Conservation (phyloP, 257 asterid species). For the Vinca minor region DNA sequence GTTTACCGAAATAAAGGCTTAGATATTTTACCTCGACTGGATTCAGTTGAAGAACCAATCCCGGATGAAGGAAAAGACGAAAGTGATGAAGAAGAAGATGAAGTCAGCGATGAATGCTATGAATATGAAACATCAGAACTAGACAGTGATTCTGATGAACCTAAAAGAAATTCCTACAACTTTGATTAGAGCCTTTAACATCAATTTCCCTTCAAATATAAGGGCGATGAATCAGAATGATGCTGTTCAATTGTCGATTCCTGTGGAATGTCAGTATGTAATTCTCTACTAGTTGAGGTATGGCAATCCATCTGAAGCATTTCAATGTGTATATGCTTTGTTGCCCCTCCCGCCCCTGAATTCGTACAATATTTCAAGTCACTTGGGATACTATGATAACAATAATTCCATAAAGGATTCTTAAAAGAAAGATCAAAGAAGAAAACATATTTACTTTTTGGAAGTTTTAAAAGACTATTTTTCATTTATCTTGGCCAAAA, state of each 20-base stretch:
- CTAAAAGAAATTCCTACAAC: neutral
- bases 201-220: neutral
- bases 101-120: constrained; percentile 23
- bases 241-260: neutral
- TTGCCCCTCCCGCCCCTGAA: too few relatives aligned
- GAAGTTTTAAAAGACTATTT: too few relatives aligned
- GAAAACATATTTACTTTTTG: too few relatives aligned
- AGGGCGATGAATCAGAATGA: neutral
- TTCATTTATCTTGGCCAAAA: too few relatives aligned
- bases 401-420: too few relatives aligned
- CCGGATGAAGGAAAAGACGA: constrained; percentile 19
- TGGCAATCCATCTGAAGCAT: neutral
- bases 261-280: neutral
- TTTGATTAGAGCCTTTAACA: neutral
- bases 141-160: constrained; percentile 39
- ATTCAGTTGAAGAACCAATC: constrained; percentile 33
- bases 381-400: too few relatives aligned
- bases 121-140: constrained; percentile 42
- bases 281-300: neutral
- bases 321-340: neutral
- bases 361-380: too few relatives aligned
- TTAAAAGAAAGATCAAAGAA: too few relatives aligned
- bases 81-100: constrained; percentile 34
- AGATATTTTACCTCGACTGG: constrained; percentile 45
- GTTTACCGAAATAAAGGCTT: constrained; percentile 58